These are phyloP conservation scores for Gaeumannomyces sp. DNA, from an alignment of 2,329 filamentous ascomycete genomes.

Conservation along the genomic window DNA sequence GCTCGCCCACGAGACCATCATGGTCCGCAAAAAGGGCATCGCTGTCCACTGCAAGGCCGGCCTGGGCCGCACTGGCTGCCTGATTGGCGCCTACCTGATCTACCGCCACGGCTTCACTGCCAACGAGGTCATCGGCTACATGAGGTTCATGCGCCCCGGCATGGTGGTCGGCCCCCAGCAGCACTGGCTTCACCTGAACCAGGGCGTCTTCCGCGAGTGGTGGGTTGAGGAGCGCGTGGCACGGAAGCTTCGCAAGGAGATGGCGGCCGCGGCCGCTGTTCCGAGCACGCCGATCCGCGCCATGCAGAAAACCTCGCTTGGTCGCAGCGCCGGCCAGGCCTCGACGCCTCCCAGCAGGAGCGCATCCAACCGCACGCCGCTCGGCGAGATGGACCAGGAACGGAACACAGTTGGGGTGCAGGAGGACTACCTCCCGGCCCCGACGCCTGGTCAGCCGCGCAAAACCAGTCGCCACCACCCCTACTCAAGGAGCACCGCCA, in stretches of 20 bases:
- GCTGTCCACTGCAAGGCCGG: constrained; percentile 99
- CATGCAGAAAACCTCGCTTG: constrained; percentile 51
- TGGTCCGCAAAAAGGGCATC: constrained; percentile 82
- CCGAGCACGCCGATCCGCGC: constrained; percentile 57
- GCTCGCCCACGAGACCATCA: constrained; percentile 91
- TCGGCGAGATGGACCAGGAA: constrained; percentile 92
- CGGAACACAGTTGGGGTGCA: constrained; percentile 59
- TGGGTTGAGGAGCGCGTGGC: constrained; percentile 87
- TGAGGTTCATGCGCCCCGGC: constrained; percentile 97
- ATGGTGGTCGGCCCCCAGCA: constrained; percentile 99
- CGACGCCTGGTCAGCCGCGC: constrained; percentile 90
- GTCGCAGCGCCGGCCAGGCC: constrained; percentile 39
- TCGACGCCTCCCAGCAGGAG: constrained; percentile 81
- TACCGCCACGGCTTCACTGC: constrained; percentile 96
- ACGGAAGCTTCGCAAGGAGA: constrained; percentile 55
- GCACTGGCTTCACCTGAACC: constrained; percentile 97
- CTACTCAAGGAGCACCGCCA: constrained; percentile 42
- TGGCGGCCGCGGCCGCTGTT: constrained; percentile 35
- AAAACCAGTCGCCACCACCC: constrained; percentile 79
- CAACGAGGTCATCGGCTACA: constrained; percentile 94
- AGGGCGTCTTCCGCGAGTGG: constrained; percentile 97
- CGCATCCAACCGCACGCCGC: constrained; percentile 68
- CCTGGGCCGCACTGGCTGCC: constrained; percentile 86
- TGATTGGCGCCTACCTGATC: constrained; percentile 96
- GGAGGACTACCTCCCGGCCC: constrained; percentile 89